Evolutionary conservation across 176 grass and related monocot genomes (phyloP).

Genomic region (Sorghum bicolor): DNA sequence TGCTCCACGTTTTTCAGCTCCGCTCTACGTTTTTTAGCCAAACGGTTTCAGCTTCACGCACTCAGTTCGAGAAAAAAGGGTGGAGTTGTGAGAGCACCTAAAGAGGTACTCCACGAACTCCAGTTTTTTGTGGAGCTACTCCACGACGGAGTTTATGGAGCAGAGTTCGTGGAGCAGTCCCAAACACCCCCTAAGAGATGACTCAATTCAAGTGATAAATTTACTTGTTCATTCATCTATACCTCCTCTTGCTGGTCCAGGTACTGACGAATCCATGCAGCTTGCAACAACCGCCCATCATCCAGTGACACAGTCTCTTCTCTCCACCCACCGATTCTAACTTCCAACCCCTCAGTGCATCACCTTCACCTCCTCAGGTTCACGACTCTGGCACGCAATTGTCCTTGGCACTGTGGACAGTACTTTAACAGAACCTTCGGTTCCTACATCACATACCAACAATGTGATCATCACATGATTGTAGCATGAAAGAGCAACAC

Average conservation of each 20-base stretch:
- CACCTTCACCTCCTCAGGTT: slow-evolving; percentile 35
- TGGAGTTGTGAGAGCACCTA: too few relatives aligned
- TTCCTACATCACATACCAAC: slow-evolving; percentile 15
- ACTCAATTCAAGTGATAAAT: not conserved
- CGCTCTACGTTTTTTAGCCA: too few relatives aligned
- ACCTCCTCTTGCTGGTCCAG: slow-evolving; percentile 91
- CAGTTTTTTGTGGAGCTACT: too few relatives aligned
- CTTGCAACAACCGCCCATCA: slow-evolving; percentile 58
- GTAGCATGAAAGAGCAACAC: not conserved
- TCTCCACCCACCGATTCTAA: slow-evolving; percentile 39
- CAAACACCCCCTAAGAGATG: too few relatives aligned
- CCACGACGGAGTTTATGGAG: too few relatives aligned
- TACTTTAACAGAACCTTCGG: slow-evolving; percentile 66
- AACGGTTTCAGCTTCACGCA: too few relatives aligned
- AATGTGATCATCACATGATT: slow-evolving; percentile 13
- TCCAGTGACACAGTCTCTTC: slow-evolving; percentile 67
- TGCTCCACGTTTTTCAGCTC: too few relatives aligned
- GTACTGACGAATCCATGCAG: slow-evolving; percentile 85
- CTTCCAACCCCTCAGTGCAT: slow-evolving; percentile 35
- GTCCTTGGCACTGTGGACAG: slow-evolving; percentile 70
- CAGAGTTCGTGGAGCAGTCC: too few relatives aligned
- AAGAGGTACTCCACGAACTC: too few relatives aligned
- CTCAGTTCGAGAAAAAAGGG: too few relatives aligned
- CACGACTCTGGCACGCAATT: slow-evolving; percentile 62
- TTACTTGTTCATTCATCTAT: slow-evolving; percentile 19